phyloP scores from a whole-genome alignment of 2,329 filamentous ascomycete species.

The Penicillium frequentans region DNA sequence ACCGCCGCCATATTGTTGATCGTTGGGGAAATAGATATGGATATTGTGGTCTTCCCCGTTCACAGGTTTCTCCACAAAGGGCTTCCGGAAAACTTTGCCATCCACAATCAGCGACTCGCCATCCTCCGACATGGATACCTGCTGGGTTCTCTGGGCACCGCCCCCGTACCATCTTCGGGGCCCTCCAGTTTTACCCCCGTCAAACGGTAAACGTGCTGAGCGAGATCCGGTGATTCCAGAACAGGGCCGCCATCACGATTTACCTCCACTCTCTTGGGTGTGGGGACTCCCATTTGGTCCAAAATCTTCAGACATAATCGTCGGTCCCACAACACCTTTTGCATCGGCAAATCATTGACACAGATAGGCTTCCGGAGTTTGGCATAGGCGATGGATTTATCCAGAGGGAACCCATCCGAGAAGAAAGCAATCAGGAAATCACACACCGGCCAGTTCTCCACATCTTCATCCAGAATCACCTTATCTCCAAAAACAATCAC shows the following conservation, averaged over 20 bases:
- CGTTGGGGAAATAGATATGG: constrained; percentile 89
- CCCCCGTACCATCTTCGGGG: constrained; percentile 65
- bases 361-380: constrained; percentile 93
- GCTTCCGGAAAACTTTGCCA: constrained; percentile 77
- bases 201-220: constrained; percentile 74
- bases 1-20: constrained; percentile 73
- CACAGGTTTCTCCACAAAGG: constrained; percentile 98
- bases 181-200: constrained; percentile 76
- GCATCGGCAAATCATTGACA: constrained; percentile 96
- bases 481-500: constrained; percentile 98
- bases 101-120: constrained; percentile 87
- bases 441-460: constrained; percentile 94
- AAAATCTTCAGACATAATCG: constrained; percentile 84
- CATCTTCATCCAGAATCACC: constrained; percentile 93
- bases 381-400: constrained; percentile 95
- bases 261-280: constrained; percentile 84
- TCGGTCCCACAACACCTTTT: constrained; percentile 94
- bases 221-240: constrained; percentile 75
- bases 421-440: constrained; percentile 99
- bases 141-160: constrained; percentile 57
- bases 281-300: constrained; percentile 85
- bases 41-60: constrained; percentile 99
- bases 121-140: constrained; percentile 84
- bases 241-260: constrained; percentile 88
- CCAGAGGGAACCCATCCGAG: constrained; percentile 92